These are phyloP conservation scores for Penicillium sp. DNA, from an alignment of 2,329 filamentous ascomycete species.

Conservation along the genomic window DNA sequence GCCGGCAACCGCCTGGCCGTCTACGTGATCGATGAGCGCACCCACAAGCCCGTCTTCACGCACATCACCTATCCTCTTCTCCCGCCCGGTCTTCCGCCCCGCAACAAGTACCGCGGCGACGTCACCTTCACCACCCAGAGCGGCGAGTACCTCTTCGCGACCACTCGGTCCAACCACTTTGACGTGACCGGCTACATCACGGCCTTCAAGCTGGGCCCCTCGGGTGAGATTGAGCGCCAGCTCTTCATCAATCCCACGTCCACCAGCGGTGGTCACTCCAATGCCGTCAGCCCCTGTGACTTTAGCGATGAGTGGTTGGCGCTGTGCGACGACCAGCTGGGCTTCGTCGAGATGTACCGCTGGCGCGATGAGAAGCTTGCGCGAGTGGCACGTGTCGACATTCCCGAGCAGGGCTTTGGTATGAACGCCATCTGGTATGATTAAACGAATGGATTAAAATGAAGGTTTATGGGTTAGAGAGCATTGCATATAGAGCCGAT, in stretches of 20 bases:
- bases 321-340: conserved; percentile 83
- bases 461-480: not conserved
- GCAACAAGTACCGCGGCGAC: conserved; percentile 74
- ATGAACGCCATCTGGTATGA: conserved; percentile 99
- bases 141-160: conserved; percentile 78
- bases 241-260: conserved; percentile 81
- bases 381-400: conserved; percentile 72
- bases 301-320: conserved; percentile 91
- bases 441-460: conserved; percentile 37
- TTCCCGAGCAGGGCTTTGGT: conserved; percentile 85
- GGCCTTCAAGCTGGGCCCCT: conserved; percentile 70
- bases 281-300: conserved; percentile 80
- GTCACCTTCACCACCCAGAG: conserved; percentile 73
- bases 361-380: conserved; percentile 82
- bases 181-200: conserved; percentile 79
- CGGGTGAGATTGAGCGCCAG: conserved; percentile 73
- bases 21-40: conserved; percentile 74
- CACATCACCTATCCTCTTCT: conserved; percentile 76
- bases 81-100: conserved; percentile 57
- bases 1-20: conserved; percentile 81
- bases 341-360: conserved; percentile 83
- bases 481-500: not conserved
- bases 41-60: conserved; percentile 76
- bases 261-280: conserved; percentile 84
- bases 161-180: conserved; percentile 74